Evolutionary conservation across 148 eudicot genomes (phyloP), one percentile per base, ranked within the genome.

Genomic region (Dianthus caryophyllus): DNA sequence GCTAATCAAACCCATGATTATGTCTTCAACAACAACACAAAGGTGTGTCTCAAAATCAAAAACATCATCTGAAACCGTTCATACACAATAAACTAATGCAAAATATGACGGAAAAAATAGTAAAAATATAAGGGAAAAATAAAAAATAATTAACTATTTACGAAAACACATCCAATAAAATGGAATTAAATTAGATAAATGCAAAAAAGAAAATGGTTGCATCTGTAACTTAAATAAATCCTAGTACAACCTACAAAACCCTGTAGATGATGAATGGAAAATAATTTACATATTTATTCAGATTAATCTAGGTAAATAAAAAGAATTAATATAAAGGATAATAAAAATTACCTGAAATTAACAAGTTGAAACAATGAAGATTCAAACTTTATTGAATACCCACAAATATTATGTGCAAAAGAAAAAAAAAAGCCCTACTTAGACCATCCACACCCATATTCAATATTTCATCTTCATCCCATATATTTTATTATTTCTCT

Each of bases 291-390:
- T 2, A 6, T 67, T 26, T 57, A 59, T 17, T 62, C 47, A 58
- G n/a, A 17, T 9, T 25, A 36, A n/a, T 53, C 47, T 50, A 10
- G 1, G 2, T 43, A 58, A 33, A 12, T 38, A 6, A 31, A 2
- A 51, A 54, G 11, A 14, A 5, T 18, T 49, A 9, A 2, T n/a
- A 15, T 16, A 11, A 52, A 55, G 7, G 43, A 41, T 39, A 43
- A 12, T 4, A 15, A 36, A 57, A 71, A 57, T 13, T 76, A 76
- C 79, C 79, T 66, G 72, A 54, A 76, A 60, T 59, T 18, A 50
- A 70, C 46, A 5, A 57, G 49, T 69, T 47, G 53, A 57, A 63
- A 43, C 61, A 69, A 64, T 46, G 17, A 75, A 76, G 70, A 29
- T 70, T 38, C 24, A 67, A 71, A 66, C 72, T 76, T 76, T 71